Percentiles rank a stretch among this genome's conserved stretches.
Evolutionary conservation across 352 stramenopile genomes (phyloP).

Genomic region (Phytophthora pluvialis): DNA sequence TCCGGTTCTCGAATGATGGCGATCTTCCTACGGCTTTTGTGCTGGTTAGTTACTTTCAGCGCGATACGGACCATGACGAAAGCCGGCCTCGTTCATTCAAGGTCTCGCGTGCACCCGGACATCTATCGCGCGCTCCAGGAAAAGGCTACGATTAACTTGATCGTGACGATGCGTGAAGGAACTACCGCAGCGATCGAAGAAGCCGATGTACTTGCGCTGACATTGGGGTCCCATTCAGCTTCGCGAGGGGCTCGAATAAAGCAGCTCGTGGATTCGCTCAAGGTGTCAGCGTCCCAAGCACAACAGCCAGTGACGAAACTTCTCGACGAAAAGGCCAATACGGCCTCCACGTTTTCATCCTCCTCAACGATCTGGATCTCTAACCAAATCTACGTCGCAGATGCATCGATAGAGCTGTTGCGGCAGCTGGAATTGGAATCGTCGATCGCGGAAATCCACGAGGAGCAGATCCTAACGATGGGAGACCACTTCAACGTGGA

Average conservation of each 20-base stretch:
- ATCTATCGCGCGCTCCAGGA: conserved; percentile 33
- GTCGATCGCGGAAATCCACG: conserved; percentile 40
- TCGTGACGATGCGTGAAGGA: conserved; percentile 37
- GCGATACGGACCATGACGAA: not conserved
- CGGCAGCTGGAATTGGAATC: conserved; percentile 23
- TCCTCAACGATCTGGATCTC: conserved; percentile 42
- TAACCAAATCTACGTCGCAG: conserved; percentile 43
- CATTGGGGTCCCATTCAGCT: conserved; percentile 1
- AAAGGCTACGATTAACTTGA: conserved; percentile 36
- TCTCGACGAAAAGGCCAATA: conserved; percentile 22
- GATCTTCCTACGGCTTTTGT: not conserved
- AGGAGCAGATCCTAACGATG: conserved; percentile 38
- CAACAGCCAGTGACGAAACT: conserved; percentile 20
- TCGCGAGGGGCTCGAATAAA: conserved; percentile 31
- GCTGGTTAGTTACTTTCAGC: conserved; percentile 2
- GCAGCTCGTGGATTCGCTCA: conserved; percentile 28
- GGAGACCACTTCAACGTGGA: conserved; percentile 24
- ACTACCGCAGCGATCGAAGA: conserved; percentile 18
- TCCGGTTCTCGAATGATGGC: not conserved
- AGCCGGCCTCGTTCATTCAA: not conserved
- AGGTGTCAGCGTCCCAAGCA: conserved; percentile 11
- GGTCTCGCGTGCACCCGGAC: conserved; percentile 23
- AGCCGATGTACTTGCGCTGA: not conserved
- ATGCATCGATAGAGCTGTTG: conserved; percentile 36
- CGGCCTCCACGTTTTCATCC: conserved; percentile 11